Evolutionary conservation across 768 basidiomycete species (phyloP).

Genomic region (Mycena alexandri): DNA sequence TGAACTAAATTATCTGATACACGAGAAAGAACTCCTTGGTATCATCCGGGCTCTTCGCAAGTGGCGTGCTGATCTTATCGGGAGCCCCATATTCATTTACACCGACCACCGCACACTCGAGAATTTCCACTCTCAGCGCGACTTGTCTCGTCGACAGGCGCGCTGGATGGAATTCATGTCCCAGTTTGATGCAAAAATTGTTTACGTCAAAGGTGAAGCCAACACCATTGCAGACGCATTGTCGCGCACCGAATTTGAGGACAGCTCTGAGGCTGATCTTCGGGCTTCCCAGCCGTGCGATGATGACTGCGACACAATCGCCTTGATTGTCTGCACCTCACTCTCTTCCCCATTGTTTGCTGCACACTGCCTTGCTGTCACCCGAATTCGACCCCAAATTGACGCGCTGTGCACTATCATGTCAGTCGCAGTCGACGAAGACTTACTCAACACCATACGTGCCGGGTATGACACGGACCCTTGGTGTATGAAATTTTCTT

Average conservation of each 20-base stretch:
- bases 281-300: too few species aligned
- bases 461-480: constrained; percentile 23
- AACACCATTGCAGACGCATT: constrained; percentile 3
- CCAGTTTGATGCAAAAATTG: neutral
- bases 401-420: constrained; percentile 3
- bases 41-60: neutral
- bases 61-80: neutral
- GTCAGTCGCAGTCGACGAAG: neutral
- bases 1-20: neutral
- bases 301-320: neutral
- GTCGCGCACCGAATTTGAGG: neutral
- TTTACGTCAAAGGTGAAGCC: neutral
- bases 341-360: neutral
- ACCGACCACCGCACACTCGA: constrained; percentile 4
- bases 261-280: neutral
- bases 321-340: neutral
- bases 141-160: neutral
- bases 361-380: neutral
- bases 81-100: neutral
- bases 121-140: neutral
- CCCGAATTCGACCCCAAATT: neutral
- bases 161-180: constrained; percentile 5
- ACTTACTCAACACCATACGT: neutral
- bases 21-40: neutral
- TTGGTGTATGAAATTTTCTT: constrained; percentile 20